Evolutionary conservation across 2,329 filamentous ascomycete species (phyloP).

Genomic region (Botryotinia convoluta): DNA sequence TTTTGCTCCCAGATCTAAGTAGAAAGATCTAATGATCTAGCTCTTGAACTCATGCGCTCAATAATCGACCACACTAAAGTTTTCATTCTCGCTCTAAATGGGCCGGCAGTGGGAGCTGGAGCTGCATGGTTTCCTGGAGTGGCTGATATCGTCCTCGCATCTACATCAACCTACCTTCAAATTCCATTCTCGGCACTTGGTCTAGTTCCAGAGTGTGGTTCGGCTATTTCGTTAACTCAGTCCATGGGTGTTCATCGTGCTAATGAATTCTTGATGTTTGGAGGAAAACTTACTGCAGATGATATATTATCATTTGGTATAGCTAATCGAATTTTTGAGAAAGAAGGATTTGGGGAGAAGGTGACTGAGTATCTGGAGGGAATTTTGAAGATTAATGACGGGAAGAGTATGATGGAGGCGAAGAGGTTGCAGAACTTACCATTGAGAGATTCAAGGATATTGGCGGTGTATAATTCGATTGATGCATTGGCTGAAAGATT

Average conservation of each 20-base stretch:
- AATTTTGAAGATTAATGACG: conserved; percentile 47
- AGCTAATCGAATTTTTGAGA: conserved; percentile 46
- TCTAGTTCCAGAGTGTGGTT: conserved; percentile 50
- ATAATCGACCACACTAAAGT: conserved; percentile 52
- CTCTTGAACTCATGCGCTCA: conserved; percentile 42
- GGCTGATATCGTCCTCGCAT: conserved; percentile 49
- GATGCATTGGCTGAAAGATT: conserved; percentile 50
- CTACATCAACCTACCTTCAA: conserved; percentile 46
- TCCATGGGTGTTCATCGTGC: conserved; percentile 49
- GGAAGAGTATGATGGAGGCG: conserved; percentile 52
- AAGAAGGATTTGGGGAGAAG: conserved; percentile 43
- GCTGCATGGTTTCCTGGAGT: conserved; percentile 51
- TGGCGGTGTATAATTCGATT: conserved; percentile 47
- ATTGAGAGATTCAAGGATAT: conserved; percentile 44
- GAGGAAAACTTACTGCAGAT: conserved; percentile 44
- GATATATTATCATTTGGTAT: conserved; percentile 46
- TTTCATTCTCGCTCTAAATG: conserved; percentile 50
- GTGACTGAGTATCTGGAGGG: conserved; percentile 45
- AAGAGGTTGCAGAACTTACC: conserved; percentile 50
- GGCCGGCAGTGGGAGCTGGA: conserved; percentile 49
- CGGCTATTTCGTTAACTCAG: conserved; percentile 46
- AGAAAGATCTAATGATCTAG: neutral
- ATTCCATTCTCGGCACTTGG: conserved; percentile 48
- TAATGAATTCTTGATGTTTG: conserved; percentile 53
- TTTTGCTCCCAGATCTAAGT: neutral